Conservation (phyloP, 2,329 filamentous ascomycete species). For the Colletotrichum echinochloae region DNA sequence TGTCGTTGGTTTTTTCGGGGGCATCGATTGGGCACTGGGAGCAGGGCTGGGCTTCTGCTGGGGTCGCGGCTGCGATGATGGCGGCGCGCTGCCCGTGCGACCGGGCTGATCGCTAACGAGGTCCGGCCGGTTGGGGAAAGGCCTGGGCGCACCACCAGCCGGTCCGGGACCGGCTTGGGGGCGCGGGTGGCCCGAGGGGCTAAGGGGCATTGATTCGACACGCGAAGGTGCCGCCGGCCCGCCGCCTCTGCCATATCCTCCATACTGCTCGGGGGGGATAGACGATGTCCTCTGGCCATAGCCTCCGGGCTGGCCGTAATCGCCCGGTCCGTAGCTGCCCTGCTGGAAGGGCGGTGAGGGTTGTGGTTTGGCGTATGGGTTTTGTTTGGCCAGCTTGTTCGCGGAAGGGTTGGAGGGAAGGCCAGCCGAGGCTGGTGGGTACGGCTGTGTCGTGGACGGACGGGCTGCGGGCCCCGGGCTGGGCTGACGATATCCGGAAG, state of each 20-base stretch:
- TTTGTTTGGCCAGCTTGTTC: slow-evolving; percentile 55
- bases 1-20: slow-evolving; percentile 58
- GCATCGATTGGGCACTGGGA: slow-evolving; percentile 48
- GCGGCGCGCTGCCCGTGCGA: slow-evolving; percentile 55
- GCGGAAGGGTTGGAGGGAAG: slow-evolving; percentile 50
- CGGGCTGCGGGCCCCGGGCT: slow-evolving; percentile 51
- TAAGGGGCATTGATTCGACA: slow-evolving; percentile 48
- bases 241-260: slow-evolving; percentile 45
- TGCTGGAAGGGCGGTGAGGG: slow-evolving; percentile 46
- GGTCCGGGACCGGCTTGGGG: slow-evolving; percentile 30
- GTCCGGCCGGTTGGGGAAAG: slow-evolving; percentile 35
- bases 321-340: slow-evolving; percentile 38
- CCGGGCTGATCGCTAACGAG: slow-evolving; percentile 40
- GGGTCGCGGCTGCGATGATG: slow-evolving; percentile 45
- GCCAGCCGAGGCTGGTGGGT: slow-evolving; percentile 45
- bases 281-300: slow-evolving; percentile 55
- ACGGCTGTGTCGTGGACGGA: slow-evolving; percentile 46
- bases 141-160: slow-evolving; percentile 22
- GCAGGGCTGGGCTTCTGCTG: slow-evolving; percentile 46
- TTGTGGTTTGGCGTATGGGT: slow-evolving; percentile 45
- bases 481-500: slow-evolving; percentile 54
- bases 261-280: slow-evolving; percentile 46
- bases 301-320: slow-evolving; percentile 48
- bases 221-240: slow-evolving; percentile 48
- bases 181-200: slow-evolving; percentile 31